Base-by-base conservation (phyloP, 768 basidiomycete genomes). In the Leccinum subtestaceum region DNA sequence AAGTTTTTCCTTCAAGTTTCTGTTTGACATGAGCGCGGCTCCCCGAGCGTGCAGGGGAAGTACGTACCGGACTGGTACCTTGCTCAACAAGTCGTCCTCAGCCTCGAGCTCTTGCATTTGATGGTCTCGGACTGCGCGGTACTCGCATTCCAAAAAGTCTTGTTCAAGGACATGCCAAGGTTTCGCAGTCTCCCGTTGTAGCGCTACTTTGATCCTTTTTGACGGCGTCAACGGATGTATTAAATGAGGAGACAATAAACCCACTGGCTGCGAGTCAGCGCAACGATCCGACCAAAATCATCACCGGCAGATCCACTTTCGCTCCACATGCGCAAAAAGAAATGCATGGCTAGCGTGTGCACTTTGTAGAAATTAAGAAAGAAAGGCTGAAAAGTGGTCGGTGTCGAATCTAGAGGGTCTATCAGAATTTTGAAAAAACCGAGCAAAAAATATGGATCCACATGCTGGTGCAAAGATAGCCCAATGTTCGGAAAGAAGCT, bases 261-360 rank as follows among this genome's bases (percentile, higher is more conserved):
- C 61, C 72, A 93, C 91, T 95, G 94, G 80, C 91, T 93, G 54
- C 85, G 84, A 36, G 88, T 87, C 19, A 95, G 77, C 6, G 86
- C 88, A 34, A 83, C 82, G 10, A 96, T 85, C 10, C 95, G 86
- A 36, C 81, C 78, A 63, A 94, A 93, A 73, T 96, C 94, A 19
- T 79, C 85, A 12, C 72, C 67, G 4, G 88, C 85, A 1, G 94
- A 89, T 12, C 88, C 87, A 66, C 89, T 91, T 70, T 96, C 94
- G 64, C 81, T 83, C 93, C 92, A 96, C 85, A 96, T 93, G 34
- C 91, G 83, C n/a, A 93, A 75, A 74, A 95, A 95, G 77, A 95
- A 95, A 49, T 84, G 83, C 4, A 87, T 85, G 5, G 89, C 89
- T n/a, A 94, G 76, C 10, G 81, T 77, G 72, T 97, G 94, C 5